Base-by-base conservation (phyloP, 768 basidiomycete genomes). In the Boletus patriciae region DNA sequence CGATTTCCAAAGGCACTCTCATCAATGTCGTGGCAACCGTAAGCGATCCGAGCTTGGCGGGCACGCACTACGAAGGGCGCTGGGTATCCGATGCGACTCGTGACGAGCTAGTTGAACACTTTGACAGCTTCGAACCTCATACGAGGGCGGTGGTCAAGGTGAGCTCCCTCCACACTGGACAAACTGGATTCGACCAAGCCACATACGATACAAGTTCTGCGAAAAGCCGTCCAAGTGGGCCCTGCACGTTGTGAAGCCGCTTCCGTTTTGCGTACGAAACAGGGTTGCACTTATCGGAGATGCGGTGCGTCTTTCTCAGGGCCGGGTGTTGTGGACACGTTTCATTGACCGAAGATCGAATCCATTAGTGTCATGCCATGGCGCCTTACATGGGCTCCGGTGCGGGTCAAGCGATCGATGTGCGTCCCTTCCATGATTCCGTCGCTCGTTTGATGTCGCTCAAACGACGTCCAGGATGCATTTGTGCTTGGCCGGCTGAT, bases 231-330 rank as follows among this genome's bases (percentile, higher is more conserved):
- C 70, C 37, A 76, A 67, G 62, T 83, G 81, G 79, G 75, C 76
- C 4, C 61, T 83, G 33, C 76, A 79, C 49, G 69, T 70, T 31
- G 62, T 83, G 29, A 72, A 72, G 15, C 72, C 73, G 10, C 66
- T 83, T 10, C 72, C 75, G 0, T 72, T 71, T 5, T 80, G 72
- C 46, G 73, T 75, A 3, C 67, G 62, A 18, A 73, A 74, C 11
- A 67, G 72, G 6, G 76, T 83, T 0, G 76, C 75, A 7, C 70
- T 86, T 10, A 65, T 79, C 4, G 83, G 82, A 8, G 83, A 85
- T 61, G 76, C 83, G 16, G 78, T 79, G 48, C 46, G 73, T 58
- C 21, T 29, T 16, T 16, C 29, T 50, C 8, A 4, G 21, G 8
- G 10, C 1, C 4, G 6, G 3, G 3, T 12, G 12, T 37, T 16